Conservation (phyloP, 1,139 yeast genomes). For the Arxiozyma bovina region DNA sequence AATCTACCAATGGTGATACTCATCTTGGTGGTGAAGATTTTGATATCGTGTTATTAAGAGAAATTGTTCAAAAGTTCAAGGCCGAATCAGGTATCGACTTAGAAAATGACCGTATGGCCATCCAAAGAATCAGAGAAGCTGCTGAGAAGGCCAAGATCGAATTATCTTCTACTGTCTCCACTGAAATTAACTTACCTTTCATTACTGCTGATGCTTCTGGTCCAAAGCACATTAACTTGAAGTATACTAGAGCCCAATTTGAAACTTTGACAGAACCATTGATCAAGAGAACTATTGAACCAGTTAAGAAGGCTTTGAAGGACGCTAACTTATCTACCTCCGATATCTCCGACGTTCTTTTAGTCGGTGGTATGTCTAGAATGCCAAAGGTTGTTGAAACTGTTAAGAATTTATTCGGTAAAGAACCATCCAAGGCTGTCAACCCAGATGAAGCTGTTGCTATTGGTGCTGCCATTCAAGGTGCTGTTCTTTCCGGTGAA, state of each 20-base stretch:
- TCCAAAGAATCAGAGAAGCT: constrained; percentile 99
- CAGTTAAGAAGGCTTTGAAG: constrained; percentile 96
- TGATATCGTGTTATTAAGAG: constrained; percentile 78
- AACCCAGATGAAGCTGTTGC: constrained; percentile 99
- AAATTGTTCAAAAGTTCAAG: constrained; percentile 87
- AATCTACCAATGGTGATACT: constrained; percentile 98
- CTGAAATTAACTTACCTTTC: constrained; percentile 95
- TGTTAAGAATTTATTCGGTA: constrained; percentile 85
- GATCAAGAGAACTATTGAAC: constrained; percentile 88
- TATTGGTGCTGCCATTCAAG: constrained; percentile 99
- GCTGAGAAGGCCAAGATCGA: constrained; percentile 99
- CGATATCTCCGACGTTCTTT: constrained; percentile 86
- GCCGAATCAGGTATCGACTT: constrained; percentile 86
- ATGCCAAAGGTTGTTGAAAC: constrained; percentile 99
- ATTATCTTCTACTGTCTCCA: constrained; percentile 84
- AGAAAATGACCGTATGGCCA: constrained; percentile 92
- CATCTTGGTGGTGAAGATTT: constrained; percentile 98
- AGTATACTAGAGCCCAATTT: constrained; percentile 85
- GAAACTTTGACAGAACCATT: constrained; percentile 86
- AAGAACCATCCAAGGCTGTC: constrained; percentile 96
- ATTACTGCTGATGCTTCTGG: constrained; percentile 80
- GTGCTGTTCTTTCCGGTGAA: constrained; percentile 98
- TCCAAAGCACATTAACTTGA: constrained; percentile 96
- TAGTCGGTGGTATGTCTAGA: constrained; percentile 99
- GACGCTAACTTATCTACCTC: constrained; percentile 85